Evolutionary conservation across 176 grass and related monocot genomes (phyloP), one percentile per base, ranked within the genome.

Genomic region (Phoenix dactylifera): DNA sequence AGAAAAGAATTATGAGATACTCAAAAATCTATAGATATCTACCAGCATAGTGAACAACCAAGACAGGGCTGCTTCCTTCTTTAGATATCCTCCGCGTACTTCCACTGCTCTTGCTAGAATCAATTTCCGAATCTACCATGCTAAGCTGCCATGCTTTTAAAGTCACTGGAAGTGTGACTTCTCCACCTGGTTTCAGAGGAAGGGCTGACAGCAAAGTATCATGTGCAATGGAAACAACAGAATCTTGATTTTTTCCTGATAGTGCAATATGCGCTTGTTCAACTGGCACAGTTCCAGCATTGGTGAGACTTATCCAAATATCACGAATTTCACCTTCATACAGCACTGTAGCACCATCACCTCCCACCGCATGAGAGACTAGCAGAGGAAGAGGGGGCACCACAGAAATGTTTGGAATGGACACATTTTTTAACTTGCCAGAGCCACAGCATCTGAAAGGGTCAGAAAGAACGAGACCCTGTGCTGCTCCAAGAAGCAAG

Each of bases 241-340:
- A 98, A 77, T 93, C 94, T 62, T 92, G 81, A 49, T 98, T 98
- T 73, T 98, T 98, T 59, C 94, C 94, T 17, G 82, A 81, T 63
- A 98, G 82, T 67, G 87, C 76, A 76, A 98, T 66, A 80, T 98
- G 87, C 80, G 89, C 88, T 80, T 98, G 86, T 80, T 85, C 87
- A 76, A 89, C 88, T 44, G 84, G 84, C 24, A 89, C 76, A 15
- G 88, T 92, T 63, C 94, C 94, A 39, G 84, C 94, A 89, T 98
- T 98, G 24, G 84, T 98, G 73, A 98, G 80, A 7, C 66, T 89
- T 67, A 92, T 80, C 65, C 81, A 67, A 70, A 98, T 86, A 69
- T 98, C 85, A 60, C 94, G 88, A 60, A 98, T 93, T 85, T 98
- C 94, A 61, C 94, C 94, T 89, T 98, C 94, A 74, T 98, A 98